These are phyloP conservation scores for Hirsutella rhossiliensis DNA, from an alignment of 2,329 filamentous ascomycete genomes.

Conservation along the genomic window DNA sequence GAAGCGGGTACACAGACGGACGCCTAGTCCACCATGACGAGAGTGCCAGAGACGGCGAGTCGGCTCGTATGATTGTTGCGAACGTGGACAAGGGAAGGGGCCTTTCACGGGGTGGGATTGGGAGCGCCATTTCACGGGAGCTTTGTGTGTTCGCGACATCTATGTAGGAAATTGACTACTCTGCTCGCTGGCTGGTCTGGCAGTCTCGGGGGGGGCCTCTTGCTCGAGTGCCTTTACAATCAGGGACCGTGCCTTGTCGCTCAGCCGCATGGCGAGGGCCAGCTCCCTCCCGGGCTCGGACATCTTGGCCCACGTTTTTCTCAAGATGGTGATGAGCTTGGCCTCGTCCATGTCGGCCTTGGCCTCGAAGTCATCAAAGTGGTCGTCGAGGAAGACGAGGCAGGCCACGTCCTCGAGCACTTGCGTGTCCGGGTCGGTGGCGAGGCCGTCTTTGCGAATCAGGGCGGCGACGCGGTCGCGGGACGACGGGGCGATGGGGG, in stretches of 20 bases:
- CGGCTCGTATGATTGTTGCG: too few species aligned
- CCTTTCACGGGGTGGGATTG: too few species aligned
- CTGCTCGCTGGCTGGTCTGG: not conserved
- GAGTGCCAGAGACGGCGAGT: not conserved
- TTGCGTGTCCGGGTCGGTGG: constrained; percentile 50
- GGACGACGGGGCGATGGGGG: constrained; percentile 33
- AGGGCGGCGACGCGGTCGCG: constrained; percentile 53
- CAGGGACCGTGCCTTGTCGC: constrained; percentile 47
- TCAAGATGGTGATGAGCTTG: constrained; percentile 60
- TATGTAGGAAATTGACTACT: too few species aligned
- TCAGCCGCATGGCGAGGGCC: constrained; percentile 54
- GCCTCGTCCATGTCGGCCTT: constrained; percentile 56
- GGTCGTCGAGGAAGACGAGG: constrained; percentile 76
- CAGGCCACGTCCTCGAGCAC: constrained; percentile 77
- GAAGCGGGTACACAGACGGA: constrained; percentile 2
- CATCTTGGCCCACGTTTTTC: constrained; percentile 72
- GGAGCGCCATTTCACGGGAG: too few species aligned
- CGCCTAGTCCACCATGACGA: constrained; percentile 35
- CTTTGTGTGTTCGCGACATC: too few species aligned
- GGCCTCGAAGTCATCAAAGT: constrained; percentile 69
- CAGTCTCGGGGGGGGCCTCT: not conserved
- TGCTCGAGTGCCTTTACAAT: constrained; percentile 47
- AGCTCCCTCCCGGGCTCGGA: constrained; percentile 46
- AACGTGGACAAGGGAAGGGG: too few species aligned
- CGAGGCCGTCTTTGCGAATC: constrained; percentile 67